Conservation (phyloP, 2,329 filamentous ascomycete species). For the Aspergillus neoniger region DNA sequence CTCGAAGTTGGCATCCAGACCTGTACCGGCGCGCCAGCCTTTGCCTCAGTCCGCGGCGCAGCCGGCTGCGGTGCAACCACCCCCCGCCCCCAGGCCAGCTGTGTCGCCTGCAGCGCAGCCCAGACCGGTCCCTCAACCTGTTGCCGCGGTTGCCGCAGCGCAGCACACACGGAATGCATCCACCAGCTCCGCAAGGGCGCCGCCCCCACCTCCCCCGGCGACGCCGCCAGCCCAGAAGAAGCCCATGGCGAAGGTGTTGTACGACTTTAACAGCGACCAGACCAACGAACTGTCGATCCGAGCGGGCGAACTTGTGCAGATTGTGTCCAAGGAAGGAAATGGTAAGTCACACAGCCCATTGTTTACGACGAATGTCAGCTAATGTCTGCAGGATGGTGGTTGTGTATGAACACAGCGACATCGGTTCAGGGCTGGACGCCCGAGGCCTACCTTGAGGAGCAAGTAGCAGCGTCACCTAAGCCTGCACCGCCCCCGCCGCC, state of each 20-base stretch:
- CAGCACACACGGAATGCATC: constrained; percentile 51
- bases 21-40: constrained; percentile 41
- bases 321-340: constrained; percentile 93
- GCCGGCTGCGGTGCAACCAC: constrained; percentile 30
- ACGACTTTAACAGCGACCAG: constrained; percentile 84
- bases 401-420: constrained; percentile 71
- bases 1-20: constrained; percentile 63
- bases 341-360: constrained; percentile 60
- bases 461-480: constrained; percentile 57
- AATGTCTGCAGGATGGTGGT: constrained; percentile 80
- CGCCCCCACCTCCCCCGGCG: constrained; percentile 68
- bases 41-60: constrained; percentile 32
- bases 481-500: constrained; percentile 57
- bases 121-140: constrained; percentile 52
- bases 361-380: not conserved
- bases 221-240: constrained; percentile 63
- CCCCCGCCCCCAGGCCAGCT: constrained; percentile 35
- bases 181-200: constrained; percentile 63
- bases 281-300: constrained; percentile 81
- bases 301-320: constrained; percentile 78
- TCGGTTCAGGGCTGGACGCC: constrained; percentile 89
- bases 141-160: constrained; percentile 41
- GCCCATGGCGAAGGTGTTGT: constrained; percentile 83
- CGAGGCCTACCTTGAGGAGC: constrained; percentile 87
- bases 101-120: constrained; percentile 43